Base-by-base conservation (phyloP, 2,329 filamentous ascomycete species). In the Pseudogymnoascus sp. region DNA sequence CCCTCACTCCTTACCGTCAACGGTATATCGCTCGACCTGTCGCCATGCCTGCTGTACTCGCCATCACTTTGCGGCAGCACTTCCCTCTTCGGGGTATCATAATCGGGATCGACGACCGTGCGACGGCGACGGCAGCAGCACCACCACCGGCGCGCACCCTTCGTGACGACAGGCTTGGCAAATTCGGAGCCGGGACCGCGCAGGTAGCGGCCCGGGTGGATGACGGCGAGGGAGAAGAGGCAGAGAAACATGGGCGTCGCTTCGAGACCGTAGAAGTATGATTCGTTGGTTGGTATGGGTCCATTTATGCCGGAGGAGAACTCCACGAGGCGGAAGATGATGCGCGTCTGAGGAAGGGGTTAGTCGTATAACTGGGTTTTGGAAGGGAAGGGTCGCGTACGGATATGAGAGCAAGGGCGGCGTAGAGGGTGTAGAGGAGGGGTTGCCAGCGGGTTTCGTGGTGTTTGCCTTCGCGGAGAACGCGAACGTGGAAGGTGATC, bases 241-340 rank as follows among this genome's bases (percentile, higher is more conserved):
- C 76, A 70, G 12, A 83, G 52, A 37, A 79, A 71, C 77, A 85
- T 84, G 0, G 82, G 81, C 1, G 79, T 68, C 0, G 79, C 79
- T 66, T 85, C 82, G 59, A 75, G 76, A 1, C 68, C 68, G 59
- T 79, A 79, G 23, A 77, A 74, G 67, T 81, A 85, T 3, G 67
- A 74, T 65, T 84, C 80, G 62, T 81, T 73, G 39, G 69, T 74
- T 0, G 78, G 75, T 18, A 81, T 71, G 0, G 72, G 70, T 65
- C 78, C 80, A 34, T 79, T 80, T n/a, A 70, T 64, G 9, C 79
- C 79, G 3, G 73, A 71, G 0, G 74, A 73, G 65, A 80, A 86
- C 67, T 86, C 82, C 58, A 75, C 69, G 1, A 87, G 73, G 28
- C 82, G 80, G 70, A 79, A 87, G 63, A 83, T 77, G 67, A 86